Percentiles rank a stretch among this genome's conserved stretches.
These are phyloP conservation scores for Penicillium desertorum DNA, from an alignment of 495 filamentous ascomycete species.

Conservation along the genomic window DNA sequence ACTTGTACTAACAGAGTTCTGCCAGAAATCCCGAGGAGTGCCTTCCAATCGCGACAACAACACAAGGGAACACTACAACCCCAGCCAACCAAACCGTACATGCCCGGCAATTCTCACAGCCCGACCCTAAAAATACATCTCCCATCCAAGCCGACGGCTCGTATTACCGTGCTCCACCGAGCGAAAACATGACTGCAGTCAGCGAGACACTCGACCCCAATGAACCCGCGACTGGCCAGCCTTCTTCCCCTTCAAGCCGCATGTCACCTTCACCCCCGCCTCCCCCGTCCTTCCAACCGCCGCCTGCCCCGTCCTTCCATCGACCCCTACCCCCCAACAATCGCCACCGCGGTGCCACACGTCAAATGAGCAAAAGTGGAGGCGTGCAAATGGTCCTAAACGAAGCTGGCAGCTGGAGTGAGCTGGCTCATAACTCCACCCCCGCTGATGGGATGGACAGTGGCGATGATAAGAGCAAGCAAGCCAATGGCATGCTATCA, in stretches of 20 bases:
- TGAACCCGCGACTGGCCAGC: constrained; percentile 24
- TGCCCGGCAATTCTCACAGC: constrained; percentile 42
- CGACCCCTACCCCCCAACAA: constrained; percentile 35
- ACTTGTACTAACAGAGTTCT: constrained; percentile 11
- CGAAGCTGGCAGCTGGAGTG: constrained; percentile 83
- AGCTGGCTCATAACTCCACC: constrained; percentile 77
- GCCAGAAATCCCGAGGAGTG: constrained; percentile 46
- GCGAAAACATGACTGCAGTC: constrained; percentile 29
- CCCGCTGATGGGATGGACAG: constrained; percentile 60
- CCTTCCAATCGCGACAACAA: constrained; percentile 32
- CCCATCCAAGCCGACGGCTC: constrained; percentile 32
- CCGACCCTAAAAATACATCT: constrained; percentile 34
- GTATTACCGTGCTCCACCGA: constrained; percentile 22
- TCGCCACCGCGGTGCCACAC: constrained; percentile 38
- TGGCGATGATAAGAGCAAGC: constrained; percentile 49
- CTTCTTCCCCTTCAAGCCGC: constrained; percentile 26
- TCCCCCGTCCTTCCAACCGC: constrained; percentile 41
- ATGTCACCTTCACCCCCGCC: constrained; percentile 32
- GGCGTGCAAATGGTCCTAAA: constrained; percentile 90
- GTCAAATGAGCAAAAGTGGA: constrained; percentile 73
- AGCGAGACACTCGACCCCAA: constrained; percentile 37
- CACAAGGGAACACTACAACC: constrained; percentile 20
- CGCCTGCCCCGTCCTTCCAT: constrained; percentile 39
- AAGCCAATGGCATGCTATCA: constrained; percentile 73
- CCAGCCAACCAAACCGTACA: constrained; percentile 26